phyloP scores from a whole-genome alignment of 345 rosid species.

The Erysimum cheiranthoides region DNA sequence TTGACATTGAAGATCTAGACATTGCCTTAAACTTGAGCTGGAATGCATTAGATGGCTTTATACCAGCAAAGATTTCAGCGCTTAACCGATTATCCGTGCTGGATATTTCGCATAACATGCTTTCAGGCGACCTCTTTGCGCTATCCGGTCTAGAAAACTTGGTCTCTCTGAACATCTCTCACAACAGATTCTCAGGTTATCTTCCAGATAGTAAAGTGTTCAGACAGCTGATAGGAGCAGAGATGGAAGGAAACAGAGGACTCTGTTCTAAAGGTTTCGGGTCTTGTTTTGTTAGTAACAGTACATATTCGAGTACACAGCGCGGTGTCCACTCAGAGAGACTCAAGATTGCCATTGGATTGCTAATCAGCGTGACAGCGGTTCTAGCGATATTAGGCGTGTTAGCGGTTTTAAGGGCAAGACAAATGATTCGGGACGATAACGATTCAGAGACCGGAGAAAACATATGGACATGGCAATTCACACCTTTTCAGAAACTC shows the following conservation, averaged over 20 bases:
- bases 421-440: constrained; percentile 51
- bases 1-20: constrained; percentile 65
- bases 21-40: constrained; percentile 76
- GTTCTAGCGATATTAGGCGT: constrained; percentile 61
- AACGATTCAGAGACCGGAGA: constrained; percentile 65
- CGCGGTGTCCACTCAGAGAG: constrained; percentile 45
- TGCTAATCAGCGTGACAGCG: constrained; percentile 55
- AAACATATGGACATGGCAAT: constrained; percentile 68
- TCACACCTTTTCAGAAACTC: constrained; percentile 83
- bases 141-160: constrained; percentile 65
- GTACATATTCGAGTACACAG: constrained; percentile 36
- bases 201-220: constrained; percentile 76
- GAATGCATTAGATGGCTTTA: constrained; percentile 64
- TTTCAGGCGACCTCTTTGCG: constrained; percentile 61
- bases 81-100: constrained; percentile 65
- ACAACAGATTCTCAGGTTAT: constrained; percentile 81
- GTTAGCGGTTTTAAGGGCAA: constrained; percentile 57
- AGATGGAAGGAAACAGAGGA: constrained; percentile 64
- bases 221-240: constrained; percentile 58
- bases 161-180: constrained; percentile 73
- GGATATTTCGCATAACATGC: constrained; percentile 71
- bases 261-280: constrained; percentile 44
- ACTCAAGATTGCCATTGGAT: constrained; percentile 60
- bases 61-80: constrained; percentile 60
- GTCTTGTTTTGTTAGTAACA: constrained; percentile 62